Conservation (phyloP, 1,139 yeast species). For the Pneumocystis wakefieldiae region DNA sequence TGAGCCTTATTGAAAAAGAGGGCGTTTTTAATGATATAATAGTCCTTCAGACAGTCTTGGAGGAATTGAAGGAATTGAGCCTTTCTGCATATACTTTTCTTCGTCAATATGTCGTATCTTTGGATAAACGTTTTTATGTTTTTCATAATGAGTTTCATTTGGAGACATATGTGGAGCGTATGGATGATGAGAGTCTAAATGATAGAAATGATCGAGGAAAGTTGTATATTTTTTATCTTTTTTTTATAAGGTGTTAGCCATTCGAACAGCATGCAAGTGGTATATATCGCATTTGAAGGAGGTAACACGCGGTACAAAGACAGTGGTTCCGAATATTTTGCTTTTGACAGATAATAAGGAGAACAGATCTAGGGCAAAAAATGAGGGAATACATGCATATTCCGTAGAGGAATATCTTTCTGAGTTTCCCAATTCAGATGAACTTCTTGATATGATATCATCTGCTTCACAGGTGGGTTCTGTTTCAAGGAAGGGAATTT, state of each 20-base stretch:
- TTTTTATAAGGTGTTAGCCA: slow-evolving; percentile 31
- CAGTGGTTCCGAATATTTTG: slow-evolving; percentile 36
- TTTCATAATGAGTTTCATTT: slow-evolving; percentile 85
- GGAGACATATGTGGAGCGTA: slow-evolving; percentile 52
- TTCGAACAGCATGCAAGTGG: slow-evolving; percentile 62
- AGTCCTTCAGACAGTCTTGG: slow-evolving; percentile 84
- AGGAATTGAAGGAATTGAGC: slow-evolving; percentile 79
- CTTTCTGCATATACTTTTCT: slow-evolving; percentile 78
- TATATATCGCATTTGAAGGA: slow-evolving; percentile 47
- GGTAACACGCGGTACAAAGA: slow-evolving; percentile 18
- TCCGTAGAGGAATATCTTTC: slow-evolving; percentile 42
- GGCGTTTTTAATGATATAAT: slow-evolving; percentile 77
- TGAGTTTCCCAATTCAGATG: slow-evolving; percentile 58
- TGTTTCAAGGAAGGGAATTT: slow-evolving; percentile 31
- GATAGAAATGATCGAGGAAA: slow-evolving; percentile 66
- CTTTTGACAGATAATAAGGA: slow-evolving; percentile 66
- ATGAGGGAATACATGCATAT: slow-evolving; percentile 31
- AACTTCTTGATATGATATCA: slow-evolving; percentile 70
- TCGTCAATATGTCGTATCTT: slow-evolving; percentile 54
- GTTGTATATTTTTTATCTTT: background rate
- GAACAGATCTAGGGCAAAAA: slow-evolving; percentile 44
- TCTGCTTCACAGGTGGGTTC: slow-evolving; percentile 29
- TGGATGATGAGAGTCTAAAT: slow-evolving; percentile 57
- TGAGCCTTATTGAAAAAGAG: slow-evolving; percentile 70
- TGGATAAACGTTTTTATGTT: slow-evolving; percentile 72